Evolutionary conservation across 1,284 basidiomycete genomes (phyloP), one percentile per base, ranked within the genome.

Genomic region (Irpex sp.): DNA sequence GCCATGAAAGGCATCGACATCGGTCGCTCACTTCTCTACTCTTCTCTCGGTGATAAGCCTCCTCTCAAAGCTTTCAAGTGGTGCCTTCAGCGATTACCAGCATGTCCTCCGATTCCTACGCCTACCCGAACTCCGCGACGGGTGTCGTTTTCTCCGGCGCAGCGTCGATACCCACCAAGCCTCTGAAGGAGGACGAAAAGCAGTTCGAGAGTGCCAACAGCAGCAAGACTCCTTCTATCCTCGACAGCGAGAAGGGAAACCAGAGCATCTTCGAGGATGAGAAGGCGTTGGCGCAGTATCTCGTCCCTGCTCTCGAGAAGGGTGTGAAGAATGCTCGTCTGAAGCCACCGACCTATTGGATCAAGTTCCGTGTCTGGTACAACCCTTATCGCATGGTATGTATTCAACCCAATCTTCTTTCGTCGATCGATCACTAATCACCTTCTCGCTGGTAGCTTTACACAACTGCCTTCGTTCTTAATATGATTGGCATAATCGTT

Each of bases 331-430:
- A 60, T 42, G 59, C 62, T 6, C 59, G 49, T 7, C 47, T 58
- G 42, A 61, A 58, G 55, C 60, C 60, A n/a, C 42, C 59, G 9
- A 58, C 36, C 18, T 42, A 10, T 7, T 63, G 62, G 62, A 58
- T 61, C 16, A 37, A 39, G 33, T 63, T 63, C 62, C 47, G 62
- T 18, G 62, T 63, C 23, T 63, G 62, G 62, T 63, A 61, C 48
- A 63, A 63, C 59, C 62, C 62, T 9, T 63, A 63, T 28, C 59
- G 62, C 35, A 61, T 63, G 28, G 62, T 63, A 36, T 12, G 59
- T 54, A 47, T 28, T 39, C 42, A 14, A 12, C 37, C 10, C 10
- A n/a, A n/a, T 19, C 21, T 28, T 12, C 14, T 21, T 42, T 33
- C 33, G 28, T 16, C 23, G 8, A 54, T 10, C 52, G 14, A 28